Base-by-base conservation (phyloP, 257 asterid genomes). In the Petunia secreta region DNA sequence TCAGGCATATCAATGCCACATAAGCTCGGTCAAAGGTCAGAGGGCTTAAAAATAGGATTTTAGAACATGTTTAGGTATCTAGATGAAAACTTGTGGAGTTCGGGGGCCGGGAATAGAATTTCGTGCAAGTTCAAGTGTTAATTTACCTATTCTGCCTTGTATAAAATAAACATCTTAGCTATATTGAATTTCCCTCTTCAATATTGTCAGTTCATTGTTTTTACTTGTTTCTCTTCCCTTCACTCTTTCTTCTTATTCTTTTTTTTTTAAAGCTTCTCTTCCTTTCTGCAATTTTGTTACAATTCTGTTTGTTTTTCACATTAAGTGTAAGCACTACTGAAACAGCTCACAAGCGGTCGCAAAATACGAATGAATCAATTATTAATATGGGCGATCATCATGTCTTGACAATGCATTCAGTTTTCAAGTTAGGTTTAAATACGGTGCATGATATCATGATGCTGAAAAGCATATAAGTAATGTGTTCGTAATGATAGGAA, bases 241-340 rank as follows among this genome's bases (percentile, higher is more conserved):
- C 6, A 7, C 66, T 62, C 66, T 14, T 62, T 79, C 36, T 39
- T 59, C 46, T 78, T n/a, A 6, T 68, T 63, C 62, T 41, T 75
- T 50, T 4, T 36, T 5, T 40, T 34, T 1, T 25, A 46, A 13
- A 9, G 38, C 62, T 38, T 65, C 50, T 60, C 46, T 40, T 25
- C 39, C 37, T 43, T 60, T 57, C 65, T 10, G 34, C 37, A 77
- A 10, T 76, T 83, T 59, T 38, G 48, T 62, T 62, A 7, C 65
- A 65, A 11, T 55, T 46, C 79, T 79, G 63, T 63, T 40, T 39
- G 37, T 34, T 63, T 36, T 74, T 71, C 38, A 41, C 66, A 52
- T 65, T 59, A 87, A 94, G 98, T 80, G 93, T 87, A 46, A 86
- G 80, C 69, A 82, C 82, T 73, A 83, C 95, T 60, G 96, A 89